These are phyloP conservation scores for Fusarium clavum DNA, from an alignment of 2,329 filamentous ascomycete species.

Conservation along the genomic window DNA sequence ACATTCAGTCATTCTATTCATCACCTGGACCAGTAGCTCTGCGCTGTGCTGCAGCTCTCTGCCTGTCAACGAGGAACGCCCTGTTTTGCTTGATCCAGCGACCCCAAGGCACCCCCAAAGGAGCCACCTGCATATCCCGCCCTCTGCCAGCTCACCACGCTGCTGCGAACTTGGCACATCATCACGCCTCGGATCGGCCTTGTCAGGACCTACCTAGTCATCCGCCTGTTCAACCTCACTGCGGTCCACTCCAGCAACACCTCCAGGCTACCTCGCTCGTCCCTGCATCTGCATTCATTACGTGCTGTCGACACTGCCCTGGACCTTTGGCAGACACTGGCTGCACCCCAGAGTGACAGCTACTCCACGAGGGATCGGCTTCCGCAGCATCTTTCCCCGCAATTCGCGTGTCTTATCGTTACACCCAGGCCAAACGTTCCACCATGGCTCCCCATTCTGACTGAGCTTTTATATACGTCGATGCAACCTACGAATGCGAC, in stretches of 20 bases:
- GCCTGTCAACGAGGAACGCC: conserved; percentile 39
- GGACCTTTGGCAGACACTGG: conserved; percentile 31
- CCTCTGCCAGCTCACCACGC: conserved; percentile 49
- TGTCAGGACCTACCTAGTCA: conserved; percentile 40
- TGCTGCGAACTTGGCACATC: conserved; percentile 46
- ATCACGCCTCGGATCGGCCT: conserved; percentile 46
- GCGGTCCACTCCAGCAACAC: conserved; percentile 40
- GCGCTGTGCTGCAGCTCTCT: conserved; percentile 45
- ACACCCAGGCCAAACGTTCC: conserved; percentile 46
- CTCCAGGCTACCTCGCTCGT: conserved; percentile 35
- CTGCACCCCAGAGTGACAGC: conserved; percentile 45
- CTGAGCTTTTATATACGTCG: conserved; percentile 54
- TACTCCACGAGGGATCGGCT: conserved; percentile 45
- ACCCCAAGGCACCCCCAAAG: conserved; percentile 46
- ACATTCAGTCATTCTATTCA: conserved; percentile 23
- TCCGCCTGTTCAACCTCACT: conserved; percentile 30
- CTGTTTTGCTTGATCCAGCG: conserved; percentile 42
- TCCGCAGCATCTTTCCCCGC: conserved; percentile 45
- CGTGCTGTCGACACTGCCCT: conserved; percentile 38
- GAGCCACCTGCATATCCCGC: conserved; percentile 52
- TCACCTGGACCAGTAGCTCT: conserved; percentile 36
- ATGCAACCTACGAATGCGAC: conserved; percentile 50
- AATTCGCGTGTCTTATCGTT: conserved; percentile 39
- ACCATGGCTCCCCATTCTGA: conserved; percentile 52
- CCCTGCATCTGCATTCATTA: conserved; percentile 47